Evolutionary conservation across 2,329 filamentous ascomycete species (phyloP).

Genomic region (Calonectria fujianensis): DNA sequence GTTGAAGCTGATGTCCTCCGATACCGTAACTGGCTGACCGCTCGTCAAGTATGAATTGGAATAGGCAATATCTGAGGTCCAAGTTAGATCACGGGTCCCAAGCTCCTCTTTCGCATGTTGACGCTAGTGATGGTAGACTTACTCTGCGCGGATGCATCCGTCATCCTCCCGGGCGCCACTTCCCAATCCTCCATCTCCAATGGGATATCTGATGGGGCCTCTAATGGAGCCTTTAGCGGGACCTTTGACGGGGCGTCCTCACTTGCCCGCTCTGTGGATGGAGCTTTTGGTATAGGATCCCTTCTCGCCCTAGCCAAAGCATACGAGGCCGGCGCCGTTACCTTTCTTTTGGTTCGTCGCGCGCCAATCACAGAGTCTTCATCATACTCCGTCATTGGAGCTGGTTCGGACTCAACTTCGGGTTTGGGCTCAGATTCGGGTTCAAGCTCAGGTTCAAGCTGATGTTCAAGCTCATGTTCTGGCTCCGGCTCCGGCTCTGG

Average conservation of each 20-base stretch:
- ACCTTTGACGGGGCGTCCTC: not conserved
- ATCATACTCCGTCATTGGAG: conserved; percentile 5
- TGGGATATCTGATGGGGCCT: conserved; percentile 39
- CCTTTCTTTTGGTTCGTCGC: conserved; percentile 24
- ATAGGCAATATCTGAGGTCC: conserved; percentile 63
- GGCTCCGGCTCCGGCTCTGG: not conserved
- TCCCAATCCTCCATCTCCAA: conserved; percentile 67
- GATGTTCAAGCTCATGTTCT: not conserved
- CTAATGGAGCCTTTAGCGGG: conserved; percentile 37
- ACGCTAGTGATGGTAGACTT: conserved; percentile 46
- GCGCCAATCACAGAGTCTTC: not conserved
- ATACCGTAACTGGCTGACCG: conserved; percentile 60
- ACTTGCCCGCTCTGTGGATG: not conserved
- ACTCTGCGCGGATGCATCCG: conserved; percentile 60
- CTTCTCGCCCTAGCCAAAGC: not conserved
- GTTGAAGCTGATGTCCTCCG: conserved; percentile 63
- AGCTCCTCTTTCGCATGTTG: not conserved
- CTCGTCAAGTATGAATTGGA: conserved; percentile 65
- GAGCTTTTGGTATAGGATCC: not conserved
- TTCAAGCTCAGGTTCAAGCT: not conserved
- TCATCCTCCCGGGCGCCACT: conserved; percentile 65
- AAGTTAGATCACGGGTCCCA: conserved; percentile 1
- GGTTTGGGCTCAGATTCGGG: not conserved
- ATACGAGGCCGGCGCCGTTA: conserved; percentile 18
- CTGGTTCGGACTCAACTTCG: not conserved